These are phyloP conservation scores for Cadophora malorum DNA, from an alignment of 2,329 filamentous ascomycete genomes.

Conservation along the genomic window DNA sequence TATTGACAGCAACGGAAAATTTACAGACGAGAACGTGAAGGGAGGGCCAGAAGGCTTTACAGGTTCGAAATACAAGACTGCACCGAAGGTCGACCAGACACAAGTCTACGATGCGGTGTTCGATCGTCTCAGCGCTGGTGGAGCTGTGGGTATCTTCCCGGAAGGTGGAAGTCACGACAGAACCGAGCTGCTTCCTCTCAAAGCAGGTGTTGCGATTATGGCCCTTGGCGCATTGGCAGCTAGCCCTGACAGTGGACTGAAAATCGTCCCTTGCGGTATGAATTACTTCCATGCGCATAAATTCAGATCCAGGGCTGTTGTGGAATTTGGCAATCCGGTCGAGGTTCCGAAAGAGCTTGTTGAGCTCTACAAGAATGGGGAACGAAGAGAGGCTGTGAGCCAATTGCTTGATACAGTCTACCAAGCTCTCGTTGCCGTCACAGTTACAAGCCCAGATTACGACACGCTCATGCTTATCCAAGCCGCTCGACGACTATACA, in stretches of 20 bases:
- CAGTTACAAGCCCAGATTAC: constrained; percentile 90
- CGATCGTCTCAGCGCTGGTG: constrained; percentile 77
- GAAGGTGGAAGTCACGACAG: constrained; percentile 97
- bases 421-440: constrained; percentile 83
- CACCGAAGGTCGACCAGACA: constrained; percentile 92
- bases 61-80: constrained; percentile 84
- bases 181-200: constrained; percentile 87
- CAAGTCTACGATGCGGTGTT: constrained; percentile 95
- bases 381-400: constrained; percentile 86
- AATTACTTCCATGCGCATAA: constrained; percentile 99
- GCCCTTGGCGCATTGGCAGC: constrained; percentile 87
- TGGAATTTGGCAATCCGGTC: constrained; percentile 92
- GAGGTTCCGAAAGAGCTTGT: constrained; percentile 84
- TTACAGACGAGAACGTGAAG: constrained; percentile 60
- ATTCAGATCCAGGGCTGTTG: constrained; percentile 92
- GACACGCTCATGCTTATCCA: constrained; percentile 97
- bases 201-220: constrained; percentile 98
- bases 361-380: constrained; percentile 81
- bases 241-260: constrained; percentile 80
- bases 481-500: constrained; percentile 91
- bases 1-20: constrained; percentile 69
- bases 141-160: constrained; percentile 95
- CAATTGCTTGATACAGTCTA: constrained; percentile 86
- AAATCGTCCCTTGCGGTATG: constrained; percentile 97
- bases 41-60: constrained; percentile 63